These are phyloP conservation scores for Xylaria polymorpha DNA, from an alignment of 2,329 filamentous ascomycete species.

Conservation along the genomic window DNA sequence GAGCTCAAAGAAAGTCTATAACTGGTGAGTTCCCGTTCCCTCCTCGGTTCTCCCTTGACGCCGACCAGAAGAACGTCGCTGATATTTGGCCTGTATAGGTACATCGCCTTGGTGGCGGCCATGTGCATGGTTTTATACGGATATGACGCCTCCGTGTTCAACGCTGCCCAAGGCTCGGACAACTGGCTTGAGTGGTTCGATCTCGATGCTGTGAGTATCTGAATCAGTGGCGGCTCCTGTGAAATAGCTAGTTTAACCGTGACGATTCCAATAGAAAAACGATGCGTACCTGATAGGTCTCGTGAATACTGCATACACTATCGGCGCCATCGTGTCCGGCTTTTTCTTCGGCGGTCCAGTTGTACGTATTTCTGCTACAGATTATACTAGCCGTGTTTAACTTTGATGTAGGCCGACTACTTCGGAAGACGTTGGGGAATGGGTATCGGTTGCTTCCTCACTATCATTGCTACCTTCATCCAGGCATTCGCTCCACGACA, in stretches of 20 bases:
- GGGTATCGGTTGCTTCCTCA: slow-evolving; percentile 71
- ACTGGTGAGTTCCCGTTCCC: slow-evolving; percentile 53
- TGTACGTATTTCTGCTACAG: slow-evolving; percentile 48
- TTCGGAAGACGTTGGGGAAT: slow-evolving; percentile 73
- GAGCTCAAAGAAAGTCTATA: slow-evolving; percentile 56
- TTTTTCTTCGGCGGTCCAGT: slow-evolving; percentile 76
- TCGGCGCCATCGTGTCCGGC: slow-evolving; percentile 75
- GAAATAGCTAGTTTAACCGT: slow-evolving; percentile 5
- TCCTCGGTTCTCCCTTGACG: not conserved
- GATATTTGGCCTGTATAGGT: slow-evolving; percentile 57
- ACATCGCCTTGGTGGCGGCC: slow-evolving; percentile 75
- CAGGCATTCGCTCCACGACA: slow-evolving; percentile 72
- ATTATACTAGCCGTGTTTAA: slow-evolving; percentile 1
- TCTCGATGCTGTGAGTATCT: slow-evolving; percentile 52
- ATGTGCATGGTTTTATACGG: slow-evolving; percentile 81
- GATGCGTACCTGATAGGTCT: slow-evolving; percentile 60
- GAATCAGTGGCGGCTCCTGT: not conserved
- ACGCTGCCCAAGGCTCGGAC: slow-evolving; percentile 74
- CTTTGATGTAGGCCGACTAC: slow-evolving; percentile 59
- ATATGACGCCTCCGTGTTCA: slow-evolving; percentile 80
- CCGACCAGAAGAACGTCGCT: slow-evolving; percentile 28
- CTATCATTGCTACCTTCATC: slow-evolving; percentile 75
- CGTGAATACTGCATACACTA: slow-evolving; percentile 76
- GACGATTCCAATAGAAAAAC: slow-evolving; percentile 46
- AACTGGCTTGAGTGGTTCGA: slow-evolving; percentile 76